Base-by-base conservation (phyloP, 2,329 filamentous ascomycete genomes). In the Sordariomycetes sp. region DNA sequence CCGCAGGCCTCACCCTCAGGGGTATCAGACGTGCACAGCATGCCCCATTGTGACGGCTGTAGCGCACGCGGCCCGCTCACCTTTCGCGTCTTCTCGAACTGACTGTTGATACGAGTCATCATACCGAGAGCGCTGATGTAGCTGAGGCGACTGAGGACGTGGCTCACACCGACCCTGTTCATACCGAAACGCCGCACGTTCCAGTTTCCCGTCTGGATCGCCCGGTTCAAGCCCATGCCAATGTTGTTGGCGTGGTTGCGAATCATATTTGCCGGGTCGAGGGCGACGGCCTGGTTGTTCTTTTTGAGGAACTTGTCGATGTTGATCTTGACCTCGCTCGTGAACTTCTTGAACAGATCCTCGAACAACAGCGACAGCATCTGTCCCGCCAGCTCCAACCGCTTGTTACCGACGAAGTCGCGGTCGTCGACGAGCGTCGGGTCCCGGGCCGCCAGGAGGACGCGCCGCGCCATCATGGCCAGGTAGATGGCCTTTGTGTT, bases 81-180 rank as follows among this genome's bases (percentile, higher is more conserved):
- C 72, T 99, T 99, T 64, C 94, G 78, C 2, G 94, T 97, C 78
- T 99, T 99, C 69, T 99, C 94, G 66, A 99, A 99, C 74, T 99
- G 94, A 79, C 89, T 95, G 69, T 87, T 94, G 66, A 99, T 97
- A 70, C 94, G 82, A 15, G 94, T 99, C 94, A 99, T 99, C 95
- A 99, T 99, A 61, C 95, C 95, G 32, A 99, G 81, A 32, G 94
- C 94, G 61, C 87, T 89, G 69, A 99, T 96, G 67, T 97, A 99
- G 70, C 92, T 97, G 57, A 99, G 77, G 61, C 94, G 84, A 71
- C 92, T 97, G 54, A 99, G 77, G 48, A 99, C 90, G 70, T 99
- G 94, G 0, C 95, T 97, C 24, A 99, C 90, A 67, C 94, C 94
- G 24, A 94, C 92, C 68, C 92, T 81, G 67, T 97, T 95, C 94